Evolutionary conservation across 2,329 filamentous ascomycete genomes (phyloP), one percentile per base, ranked within the genome.

Genomic region (Monosporascus sp.): DNA sequence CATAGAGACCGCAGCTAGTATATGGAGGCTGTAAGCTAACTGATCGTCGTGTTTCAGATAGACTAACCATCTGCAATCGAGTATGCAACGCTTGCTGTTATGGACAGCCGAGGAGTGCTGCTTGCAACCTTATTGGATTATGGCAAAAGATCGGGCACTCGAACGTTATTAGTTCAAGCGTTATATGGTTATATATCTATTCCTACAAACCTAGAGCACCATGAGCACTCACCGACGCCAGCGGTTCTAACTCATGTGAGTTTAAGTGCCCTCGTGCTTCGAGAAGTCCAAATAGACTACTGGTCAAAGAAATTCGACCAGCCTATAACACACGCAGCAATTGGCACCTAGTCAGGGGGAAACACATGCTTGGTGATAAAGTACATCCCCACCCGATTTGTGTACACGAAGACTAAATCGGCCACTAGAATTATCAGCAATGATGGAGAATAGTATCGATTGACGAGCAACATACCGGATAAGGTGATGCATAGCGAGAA

Each of bases 291-390:
- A 80, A 7, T 81, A 83, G 15, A 43, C 48, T 20, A 50, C 66
- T 87, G 83, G 7, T 83, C 83, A 1, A 86, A 73, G 35, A 86
- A 77, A 58, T 86, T 87, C 62, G 81, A 83, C 83, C 82, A 86
- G n/a, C 83, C 83, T 52, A 85, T 82, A 44, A 85, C 72, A 83
- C 83, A 86, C 0, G 81, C 78, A 74, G 82, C 85, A 14, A 84
- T 76, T 2, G 83, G 78, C 31, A 51, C 50, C n/a, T 48, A 8
- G 25, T 39, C 50, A 39, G 38, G 39, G 18, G 43, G 43, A n/a
- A 51, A 51, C 15, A 51, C 50, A 39, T 51, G 50, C 24, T 51
- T 51, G 7, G 43, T 51, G 7, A 51, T 44, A 5, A 46, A 51
- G 48, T 48, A 51, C 81, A 87, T 86, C 3, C 3, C 83, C 83